Conservation (phyloP, 768 basidiomycete species). For the Butyriboletus loyo region DNA sequence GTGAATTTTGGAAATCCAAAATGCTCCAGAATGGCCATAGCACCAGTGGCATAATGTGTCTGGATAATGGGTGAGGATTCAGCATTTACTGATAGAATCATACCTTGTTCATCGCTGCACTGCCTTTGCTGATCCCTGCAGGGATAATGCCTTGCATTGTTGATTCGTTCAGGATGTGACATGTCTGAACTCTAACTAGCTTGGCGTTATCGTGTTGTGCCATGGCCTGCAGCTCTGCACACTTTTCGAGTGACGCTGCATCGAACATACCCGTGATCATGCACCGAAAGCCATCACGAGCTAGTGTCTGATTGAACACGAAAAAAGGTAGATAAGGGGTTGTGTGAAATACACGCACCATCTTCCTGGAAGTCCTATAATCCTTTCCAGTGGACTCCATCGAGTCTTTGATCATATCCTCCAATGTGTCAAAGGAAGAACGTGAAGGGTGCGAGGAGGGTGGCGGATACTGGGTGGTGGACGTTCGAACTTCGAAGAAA, state of each 20-base stretch:
- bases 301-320: not conserved
- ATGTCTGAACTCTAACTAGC: not conserved
- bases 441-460: no score
- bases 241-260: fast-evolving
- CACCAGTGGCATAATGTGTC: not conserved
- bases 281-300: not conserved
- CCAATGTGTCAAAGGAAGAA: no score
- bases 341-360: not conserved
- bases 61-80: not conserved
- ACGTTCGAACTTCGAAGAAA: no score
- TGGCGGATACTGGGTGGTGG: no score
- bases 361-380: not conserved
- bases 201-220: no score
- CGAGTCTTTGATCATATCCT: no score
- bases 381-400: not conserved
- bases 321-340: not conserved
- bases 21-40: not conserved
- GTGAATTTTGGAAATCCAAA: no score
- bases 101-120: no score
- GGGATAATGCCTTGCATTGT: not conserved
- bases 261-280: not conserved
- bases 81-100: not conserved
- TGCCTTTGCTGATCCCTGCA: not conserved
- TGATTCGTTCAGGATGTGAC: not conserved
- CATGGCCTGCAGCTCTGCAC: not conserved